Conservation (phyloP, 306 rosid genomes). For the Rosa persica region DNA sequence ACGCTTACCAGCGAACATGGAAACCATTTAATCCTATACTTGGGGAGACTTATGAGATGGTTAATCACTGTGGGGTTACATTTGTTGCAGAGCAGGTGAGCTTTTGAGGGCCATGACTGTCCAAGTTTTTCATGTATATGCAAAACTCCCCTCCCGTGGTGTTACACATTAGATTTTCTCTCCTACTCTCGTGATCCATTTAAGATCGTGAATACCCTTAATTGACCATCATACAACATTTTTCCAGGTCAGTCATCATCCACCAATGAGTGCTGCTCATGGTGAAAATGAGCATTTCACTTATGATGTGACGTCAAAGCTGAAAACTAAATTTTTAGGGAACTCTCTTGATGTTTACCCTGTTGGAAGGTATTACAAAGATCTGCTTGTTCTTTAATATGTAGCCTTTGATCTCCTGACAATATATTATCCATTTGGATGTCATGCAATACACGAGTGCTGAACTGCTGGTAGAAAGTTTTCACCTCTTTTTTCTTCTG, state of each 20-base stretch:
- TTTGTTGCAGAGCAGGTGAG: conserved; percentile 90
- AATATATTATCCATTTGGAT: neutral
- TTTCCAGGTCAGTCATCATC: conserved; percentile 91
- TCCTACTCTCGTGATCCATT: neutral
- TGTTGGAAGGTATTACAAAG: conserved; percentile 72
- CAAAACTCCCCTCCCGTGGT: neutral
- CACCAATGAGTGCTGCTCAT: conserved; percentile 95
- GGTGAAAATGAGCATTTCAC: conserved; percentile 88
- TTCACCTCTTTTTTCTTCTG: neutral
- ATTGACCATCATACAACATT: neutral
- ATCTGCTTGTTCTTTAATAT: conserved; percentile 5
- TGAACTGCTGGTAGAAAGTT: neutral
- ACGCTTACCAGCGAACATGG: conserved; percentile 93
- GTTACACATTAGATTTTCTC: conserved; percentile 2
- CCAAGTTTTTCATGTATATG: neutral
- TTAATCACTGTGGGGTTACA: conserved; percentile 67
- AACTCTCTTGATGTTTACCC: conserved; percentile 88
- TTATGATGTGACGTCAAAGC: conserved; percentile 87
- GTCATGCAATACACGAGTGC: neutral
- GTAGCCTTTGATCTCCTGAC: neutral
- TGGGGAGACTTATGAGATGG: conserved; percentile 91
- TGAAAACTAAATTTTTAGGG: conserved; percentile 89
- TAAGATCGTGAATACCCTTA: conserved; percentile 1
- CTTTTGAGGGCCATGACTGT: conserved; percentile 17
- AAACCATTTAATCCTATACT: conserved; percentile 97